phyloP scores from a whole-genome alignment of 2,329 filamentous ascomycete species.

The Epichloe gansuensis region DNA sequence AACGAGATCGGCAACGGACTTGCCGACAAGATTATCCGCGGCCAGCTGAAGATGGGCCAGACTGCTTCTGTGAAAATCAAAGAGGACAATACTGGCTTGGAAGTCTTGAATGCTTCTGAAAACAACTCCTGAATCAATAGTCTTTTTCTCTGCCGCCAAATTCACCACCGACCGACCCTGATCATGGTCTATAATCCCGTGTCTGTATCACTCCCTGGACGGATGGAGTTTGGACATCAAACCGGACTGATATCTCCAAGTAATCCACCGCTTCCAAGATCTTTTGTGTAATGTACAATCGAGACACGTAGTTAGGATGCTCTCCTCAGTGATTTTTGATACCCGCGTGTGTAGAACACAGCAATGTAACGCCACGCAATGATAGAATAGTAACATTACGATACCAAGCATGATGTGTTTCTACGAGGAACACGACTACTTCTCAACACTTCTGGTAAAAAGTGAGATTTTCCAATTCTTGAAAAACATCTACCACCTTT shows the following conservation, averaged over 20 bases:
- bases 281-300: background rate
- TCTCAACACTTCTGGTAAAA: background rate
- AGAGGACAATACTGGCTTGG: constrained; percentile 45
- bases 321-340: background rate
- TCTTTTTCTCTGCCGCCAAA: too few species aligned
- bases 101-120: constrained; percentile 27
- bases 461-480: too few species aligned
- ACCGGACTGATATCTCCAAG: too few species aligned
- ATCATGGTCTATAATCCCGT: too few species aligned
- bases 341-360: background rate
- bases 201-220: too few species aligned
- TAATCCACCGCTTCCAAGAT: too few species aligned
- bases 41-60: constrained; percentile 65
- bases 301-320: background rate
- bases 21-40: constrained; percentile 85
- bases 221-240: background rate
- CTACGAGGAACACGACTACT: too few species aligned
- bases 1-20: constrained; percentile 82
- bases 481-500: too few species aligned
- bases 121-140: background rate
- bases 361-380: background rate
- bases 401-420: background rate
- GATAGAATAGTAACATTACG: background rate
- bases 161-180: too few species aligned
- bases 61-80: constrained; percentile 58